phyloP scores from a whole-genome alignment of 371 early-diverging fungal genomes.

The Nematocida major region DNA sequence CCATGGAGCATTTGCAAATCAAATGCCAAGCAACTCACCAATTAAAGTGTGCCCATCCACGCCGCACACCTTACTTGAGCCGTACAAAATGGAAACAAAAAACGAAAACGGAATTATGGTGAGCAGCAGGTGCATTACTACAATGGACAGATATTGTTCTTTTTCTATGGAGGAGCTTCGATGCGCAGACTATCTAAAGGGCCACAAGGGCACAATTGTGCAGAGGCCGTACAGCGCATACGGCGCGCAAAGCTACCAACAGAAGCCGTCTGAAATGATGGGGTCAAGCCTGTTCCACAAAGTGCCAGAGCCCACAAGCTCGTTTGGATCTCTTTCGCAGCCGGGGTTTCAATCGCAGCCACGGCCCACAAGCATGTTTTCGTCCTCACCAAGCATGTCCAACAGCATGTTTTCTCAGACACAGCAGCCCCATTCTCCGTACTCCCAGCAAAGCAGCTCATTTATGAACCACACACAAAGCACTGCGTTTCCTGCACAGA shows the following conservation, averaged over 20 bases:
- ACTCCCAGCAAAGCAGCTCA: neutral
- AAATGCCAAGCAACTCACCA: constrained; percentile 10
- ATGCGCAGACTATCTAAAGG: constrained; percentile 32
- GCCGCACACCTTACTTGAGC: constrained; percentile 12
- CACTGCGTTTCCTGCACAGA: neutral
- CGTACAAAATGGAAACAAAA: constrained; percentile 2
- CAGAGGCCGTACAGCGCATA: neutral
- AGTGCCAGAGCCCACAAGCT: neutral
- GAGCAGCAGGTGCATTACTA: constrained; percentile 6
- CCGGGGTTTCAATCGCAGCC: neutral
- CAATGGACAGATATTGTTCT: constrained; percentile 23
- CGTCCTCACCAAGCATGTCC: neutral
- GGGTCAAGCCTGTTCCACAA: neutral
- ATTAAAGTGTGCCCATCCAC: constrained; percentile 8
- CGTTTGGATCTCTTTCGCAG: neutral
- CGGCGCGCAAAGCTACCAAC: neutral
- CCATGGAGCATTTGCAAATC: neutral
- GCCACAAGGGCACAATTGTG: constrained; percentile 23
- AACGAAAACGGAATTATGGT: neutral
- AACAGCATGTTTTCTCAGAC: neutral
- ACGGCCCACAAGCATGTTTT: neutral
- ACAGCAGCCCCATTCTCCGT: neutral
- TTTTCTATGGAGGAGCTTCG: constrained; percentile 31
- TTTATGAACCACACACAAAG: neutral
- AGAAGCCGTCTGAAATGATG: constrained; percentile 9